Percentiles rank a stretch among this genome's conserved stretches.
Evolutionary conservation across 306 rosid species (phyloP).

Genomic region (Potentilla sterilis): DNA sequence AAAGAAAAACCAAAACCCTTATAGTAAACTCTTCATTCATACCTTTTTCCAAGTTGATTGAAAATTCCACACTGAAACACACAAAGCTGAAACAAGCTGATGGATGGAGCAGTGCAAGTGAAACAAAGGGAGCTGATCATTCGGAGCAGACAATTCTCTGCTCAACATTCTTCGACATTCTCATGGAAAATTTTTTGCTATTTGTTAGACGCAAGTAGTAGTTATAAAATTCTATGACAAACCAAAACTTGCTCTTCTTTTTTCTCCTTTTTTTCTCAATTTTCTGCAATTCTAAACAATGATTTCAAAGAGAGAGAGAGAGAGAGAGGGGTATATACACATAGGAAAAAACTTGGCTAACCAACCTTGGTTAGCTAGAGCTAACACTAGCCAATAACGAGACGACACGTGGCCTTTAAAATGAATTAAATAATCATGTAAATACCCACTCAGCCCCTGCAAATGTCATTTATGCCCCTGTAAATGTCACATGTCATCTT

Average conservation of each 20-base stretch:
- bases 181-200: neutral
- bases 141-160: neutral
- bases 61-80: neutral
- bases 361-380: no score
- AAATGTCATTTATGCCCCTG: no score
- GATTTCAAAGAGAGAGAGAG: constrained; percentile 11
- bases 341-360: no score
- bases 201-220: neutral
- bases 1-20: neutral
- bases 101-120: neutral
- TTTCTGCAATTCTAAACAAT: constrained; percentile 14
- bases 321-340: constrained; percentile 14
- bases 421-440: no score
- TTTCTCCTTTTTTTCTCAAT: neutral
- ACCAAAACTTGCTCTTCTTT: constrained; percentile 1
- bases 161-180: constrained; percentile 16
- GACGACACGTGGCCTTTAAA: no score
- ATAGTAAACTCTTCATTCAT: neutral
- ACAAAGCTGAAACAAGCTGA: neutral
- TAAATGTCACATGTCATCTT: no score
- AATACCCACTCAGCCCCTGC: no score
- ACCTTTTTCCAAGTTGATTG: neutral
- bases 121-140: constrained; percentile 1
- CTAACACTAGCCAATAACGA: no score
- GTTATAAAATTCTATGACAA: constrained; percentile 1